Conservation (phyloP, 176 grass and related monocot genomes). For the Eleusine coracana region DNA sequence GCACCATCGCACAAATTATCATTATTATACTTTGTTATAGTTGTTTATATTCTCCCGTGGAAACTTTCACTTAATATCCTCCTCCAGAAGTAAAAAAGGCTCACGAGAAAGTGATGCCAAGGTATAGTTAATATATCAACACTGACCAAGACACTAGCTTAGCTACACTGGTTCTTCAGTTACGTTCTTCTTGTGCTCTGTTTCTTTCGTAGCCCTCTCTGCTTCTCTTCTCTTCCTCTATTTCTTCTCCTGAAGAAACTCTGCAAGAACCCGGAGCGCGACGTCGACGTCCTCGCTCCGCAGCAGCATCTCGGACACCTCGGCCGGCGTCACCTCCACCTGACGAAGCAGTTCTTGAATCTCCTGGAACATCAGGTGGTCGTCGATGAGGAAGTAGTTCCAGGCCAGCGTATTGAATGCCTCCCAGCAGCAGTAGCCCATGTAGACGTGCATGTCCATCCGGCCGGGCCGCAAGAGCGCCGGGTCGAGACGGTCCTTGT, state of each 20-base stretch:
- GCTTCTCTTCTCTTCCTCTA: background rate
- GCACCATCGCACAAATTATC: no score
- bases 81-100: background rate
- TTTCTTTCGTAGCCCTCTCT: background rate
- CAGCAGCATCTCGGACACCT: slow-evolving; percentile 38
- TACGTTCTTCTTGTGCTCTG: background rate
- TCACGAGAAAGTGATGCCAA: background rate
- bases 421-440: slow-evolving; percentile 47
- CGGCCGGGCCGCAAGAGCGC: slow-evolving; percentile 61
- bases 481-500: slow-evolving; percentile 57
- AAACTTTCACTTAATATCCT: background rate
- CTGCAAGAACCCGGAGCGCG: background rate
- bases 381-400: slow-evolving; percentile 47
- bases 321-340: slow-evolving; percentile 49
- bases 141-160: background rate
- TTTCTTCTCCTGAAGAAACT: background rate
- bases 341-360: slow-evolving; percentile 24
- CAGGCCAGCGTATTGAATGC: slow-evolving; percentile 41
- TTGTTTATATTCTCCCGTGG: background rate
- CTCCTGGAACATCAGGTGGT: background rate
- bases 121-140: background rate
- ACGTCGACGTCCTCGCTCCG: slow-evolving; percentile 17
- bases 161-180: background rate
- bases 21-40: background rate
- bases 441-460: slow-evolving; percentile 67